Evolutionary conservation across 1,284 basidiomycete species (phyloP), one percentile per base, ranked within the genome.

Genomic region (Ceratobasidium papillatum): DNA sequence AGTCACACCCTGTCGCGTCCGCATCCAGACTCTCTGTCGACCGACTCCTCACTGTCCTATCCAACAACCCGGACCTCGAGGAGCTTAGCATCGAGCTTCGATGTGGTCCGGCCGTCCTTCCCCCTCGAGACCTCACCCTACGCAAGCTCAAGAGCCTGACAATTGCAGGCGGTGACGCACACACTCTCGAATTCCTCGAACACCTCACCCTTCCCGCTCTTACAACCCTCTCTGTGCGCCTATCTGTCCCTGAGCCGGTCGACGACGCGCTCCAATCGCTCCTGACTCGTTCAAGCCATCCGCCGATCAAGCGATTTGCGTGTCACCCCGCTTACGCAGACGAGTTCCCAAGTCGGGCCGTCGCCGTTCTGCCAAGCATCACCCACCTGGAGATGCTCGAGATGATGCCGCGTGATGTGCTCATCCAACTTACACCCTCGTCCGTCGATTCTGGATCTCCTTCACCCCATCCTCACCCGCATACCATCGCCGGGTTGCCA

Each of bases 121-220:
- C 91, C 0, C 81, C 91, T 22, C 81, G 82, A 2, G 81, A 83
- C 2, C 84, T 86, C 9, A 86, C 85, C 1, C 84, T 92, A 1
- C 80, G 84, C 0, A 81, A 86, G 64, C 83, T 91, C 62, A 86
- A 84, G 38, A 84, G 83, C 12, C 83, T 92, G 43, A 87, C 82
- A 65, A 80, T 92, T 22, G 88, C 90, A 2, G 91, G 91, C 0
- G 88, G 91, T 78, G 88, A 87, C 77, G 84, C 88, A n/a, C 85
- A 93, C 77, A 82, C 85, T 2, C 45, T 73, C 59, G 84, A 84
- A 74, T 85, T 93, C 11, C 81, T 90, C n/a, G 90, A 92, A 61
- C 85, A 84, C 0, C 84, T 93, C 38, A 81, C 85, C 14, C 82
- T 89, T 9, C 91, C 91, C 0, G 78, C 81, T 1, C 82, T 93